These are phyloP conservation scores for Starmera amethionina DNA, from an alignment of 805 yeast species.

Conservation along the genomic window DNA sequence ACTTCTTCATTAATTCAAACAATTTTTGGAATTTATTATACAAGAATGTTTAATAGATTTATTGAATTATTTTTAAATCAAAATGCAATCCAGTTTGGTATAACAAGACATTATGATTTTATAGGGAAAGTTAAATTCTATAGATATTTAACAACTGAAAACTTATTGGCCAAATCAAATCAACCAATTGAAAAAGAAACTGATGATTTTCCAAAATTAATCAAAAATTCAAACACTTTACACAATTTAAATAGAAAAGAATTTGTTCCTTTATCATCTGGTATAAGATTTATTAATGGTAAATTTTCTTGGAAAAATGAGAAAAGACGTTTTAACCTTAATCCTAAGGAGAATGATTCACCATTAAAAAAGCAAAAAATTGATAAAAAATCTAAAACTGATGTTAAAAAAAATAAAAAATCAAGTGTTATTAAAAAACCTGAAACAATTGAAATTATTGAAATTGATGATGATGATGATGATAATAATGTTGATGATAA, in stretches of 20 bases:
- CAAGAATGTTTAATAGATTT: constrained; percentile 39
- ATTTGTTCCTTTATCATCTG: constrained; percentile 16
- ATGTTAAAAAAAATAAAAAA: constrained; percentile 5
- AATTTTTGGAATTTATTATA: constrained; percentile 46
- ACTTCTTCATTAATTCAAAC: constrained; percentile 41
- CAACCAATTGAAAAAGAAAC: constrained; percentile 16
- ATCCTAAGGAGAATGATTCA: background rate
- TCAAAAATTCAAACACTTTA: constrained; percentile 4
- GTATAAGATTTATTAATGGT: background rate
- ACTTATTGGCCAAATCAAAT: constrained; percentile 25
- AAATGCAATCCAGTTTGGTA: constrained; percentile 23
- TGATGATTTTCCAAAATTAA: constrained; percentile 15
- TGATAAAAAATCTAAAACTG: constrained; percentile 9
- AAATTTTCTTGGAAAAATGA: no score
- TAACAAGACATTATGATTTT: constrained; percentile 59
- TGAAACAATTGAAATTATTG: background rate
- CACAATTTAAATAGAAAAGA: constrained; percentile 14
- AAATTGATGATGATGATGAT: background rate
- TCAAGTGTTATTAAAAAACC: background rate
- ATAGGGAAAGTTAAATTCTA: constrained; percentile 68
- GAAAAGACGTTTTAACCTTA: no score
- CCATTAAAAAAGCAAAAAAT: no score
- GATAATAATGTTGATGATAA: background rate
- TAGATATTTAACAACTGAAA: constrained; percentile 44
- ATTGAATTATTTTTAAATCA: constrained; percentile 36